Evolutionary conservation across 345 rosid genomes (phyloP), one percentile per base, ranked within the genome.

Genomic region (Murraya paniculata): DNA sequence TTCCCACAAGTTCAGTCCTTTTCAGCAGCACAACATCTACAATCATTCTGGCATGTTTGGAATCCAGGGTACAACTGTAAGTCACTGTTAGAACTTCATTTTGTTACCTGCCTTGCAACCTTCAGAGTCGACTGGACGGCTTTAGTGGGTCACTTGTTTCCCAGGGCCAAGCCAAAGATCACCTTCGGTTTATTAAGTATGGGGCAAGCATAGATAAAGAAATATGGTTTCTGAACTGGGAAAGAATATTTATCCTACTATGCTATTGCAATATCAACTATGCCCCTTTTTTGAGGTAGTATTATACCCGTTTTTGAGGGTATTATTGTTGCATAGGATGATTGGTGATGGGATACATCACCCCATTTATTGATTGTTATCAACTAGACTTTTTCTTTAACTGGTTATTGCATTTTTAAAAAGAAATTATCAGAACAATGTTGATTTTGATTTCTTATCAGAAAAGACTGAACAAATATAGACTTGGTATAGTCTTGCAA

Each of bases 21-120:
- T 85, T 87, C 93, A 0, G 97, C 98, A 77, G 92, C 88, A 88
- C 89, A 91, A 88, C 84, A 86, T 93, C 81, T 93, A 89, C 90
- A 92, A 95, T 83, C 83, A 82, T 67, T 82, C 88, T 35, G 90
- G 89, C 74, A n/a, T 93, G 79, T 92, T 95, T 81, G 97, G 97
- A 18, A 78, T 30, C 70, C 86, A 95, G 98, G 87, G 80, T 72
- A 81, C 96, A 69, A 87, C 91, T 11, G 98, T 94, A 88, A 86
- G 97, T 59, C 67, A 78, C 79, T 77, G 25, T 75, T 31, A 11
- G 8, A 67, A 24, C 81, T 31, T 72, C 72, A 76, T 14, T 13
- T 45, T 45, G 16, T 45, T 10, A 45, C 18, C 18, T 45, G 50
- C 50, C 4, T 13, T 11, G 50, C 50, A n/a, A 45, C 50, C 50